Evolutionary conservation across 2,329 filamentous ascomycete species (phyloP).

Genomic region (Mollisiaceae sp.): DNA sequence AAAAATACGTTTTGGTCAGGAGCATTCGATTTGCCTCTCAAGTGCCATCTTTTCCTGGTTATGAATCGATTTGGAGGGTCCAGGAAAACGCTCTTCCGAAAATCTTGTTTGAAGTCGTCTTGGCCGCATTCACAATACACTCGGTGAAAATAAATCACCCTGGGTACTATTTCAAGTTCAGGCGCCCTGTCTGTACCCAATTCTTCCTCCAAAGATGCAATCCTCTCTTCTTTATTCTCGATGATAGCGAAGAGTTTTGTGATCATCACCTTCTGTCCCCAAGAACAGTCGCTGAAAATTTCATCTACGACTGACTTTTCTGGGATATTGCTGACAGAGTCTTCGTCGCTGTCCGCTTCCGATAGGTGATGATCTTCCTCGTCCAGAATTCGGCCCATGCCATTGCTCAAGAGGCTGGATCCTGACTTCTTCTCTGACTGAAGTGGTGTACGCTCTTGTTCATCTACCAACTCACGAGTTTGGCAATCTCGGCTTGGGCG

Average conservation of each 20-base stretch:
- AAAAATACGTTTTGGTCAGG: conserved; percentile 1
- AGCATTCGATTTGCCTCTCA: conserved; percentile 8
- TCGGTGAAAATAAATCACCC: conserved; percentile 1
- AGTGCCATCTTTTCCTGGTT: conserved; percentile 9
- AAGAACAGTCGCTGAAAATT: background rate
- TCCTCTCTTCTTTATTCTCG: background rate
- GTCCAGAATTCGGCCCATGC: no score
- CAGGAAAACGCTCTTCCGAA: background rate
- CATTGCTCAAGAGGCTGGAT: background rate
- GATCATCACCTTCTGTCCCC: background rate
- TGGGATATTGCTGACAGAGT: background rate
- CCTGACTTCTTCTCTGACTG: background rate
- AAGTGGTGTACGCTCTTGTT: background rate
- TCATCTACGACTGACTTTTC: background rate
- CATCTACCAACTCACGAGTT: background rate
- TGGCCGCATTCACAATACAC: conserved; percentile 1
- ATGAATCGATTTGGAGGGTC: conserved; percentile 8
- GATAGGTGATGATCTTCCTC: background rate
- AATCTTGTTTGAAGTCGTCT: background rate
- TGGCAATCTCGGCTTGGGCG: background rate
- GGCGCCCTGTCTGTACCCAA: background rate
- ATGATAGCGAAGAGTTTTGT: background rate
- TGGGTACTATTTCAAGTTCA: background rate
- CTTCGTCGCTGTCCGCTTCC: background rate
- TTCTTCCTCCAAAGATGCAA: background rate